Base-by-base conservation (phyloP, 441 rosid genomes). In the Corymbia calophylla region DNA sequence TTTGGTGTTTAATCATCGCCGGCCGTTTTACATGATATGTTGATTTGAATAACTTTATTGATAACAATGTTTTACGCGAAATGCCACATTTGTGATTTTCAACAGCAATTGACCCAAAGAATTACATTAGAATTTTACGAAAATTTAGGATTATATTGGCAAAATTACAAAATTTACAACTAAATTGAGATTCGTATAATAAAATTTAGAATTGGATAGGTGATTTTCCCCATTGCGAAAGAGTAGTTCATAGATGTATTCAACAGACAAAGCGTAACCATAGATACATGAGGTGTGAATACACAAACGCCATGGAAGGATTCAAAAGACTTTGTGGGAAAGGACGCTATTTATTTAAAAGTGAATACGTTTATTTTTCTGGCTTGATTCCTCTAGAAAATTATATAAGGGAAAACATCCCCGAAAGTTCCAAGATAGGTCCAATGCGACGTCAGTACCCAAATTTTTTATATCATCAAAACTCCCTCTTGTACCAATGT, bases 171-270 rank as follows among this genome's bases (percentile, higher is more conserved):
- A 58, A 58, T 58, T 1, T 25, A 9, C 1, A 1, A 25, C 10
- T 23, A 58, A 58, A 58, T 2, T 4, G 64, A 0, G 6, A 6
- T 58, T 0, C 6, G 0, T 58, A 25, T n/a, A 9, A 23, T 25
- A 25, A 58, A 25, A 58, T 58, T 1, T 25, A 25, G n/a, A 58
- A 58, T 25, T 0, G n/a, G 25, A 58, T 58, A 58, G 23, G 10
- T 58, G n/a, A 10, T 58, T 25, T 58, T 2, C 64, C 29, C 64
- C 64, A 25, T 58, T 58, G n/a, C 64, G 0, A 58, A 58, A 58
- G 0, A 58, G n/a, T 58, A 23, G 62, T 56, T 5, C 6, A 25
- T 58, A 58, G 29, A 58, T 25, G n/a, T 23, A 23, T 58, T 58
- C n/a, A 23, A 25, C 6, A 25, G 3, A 58, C 44, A 58, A 58